A percentile compares a stretch with the other conserved stretches of the same genome.
Conservation (phyloP, 2,329 filamentous ascomycete species). For the Fusarium odoratissimum region DNA sequence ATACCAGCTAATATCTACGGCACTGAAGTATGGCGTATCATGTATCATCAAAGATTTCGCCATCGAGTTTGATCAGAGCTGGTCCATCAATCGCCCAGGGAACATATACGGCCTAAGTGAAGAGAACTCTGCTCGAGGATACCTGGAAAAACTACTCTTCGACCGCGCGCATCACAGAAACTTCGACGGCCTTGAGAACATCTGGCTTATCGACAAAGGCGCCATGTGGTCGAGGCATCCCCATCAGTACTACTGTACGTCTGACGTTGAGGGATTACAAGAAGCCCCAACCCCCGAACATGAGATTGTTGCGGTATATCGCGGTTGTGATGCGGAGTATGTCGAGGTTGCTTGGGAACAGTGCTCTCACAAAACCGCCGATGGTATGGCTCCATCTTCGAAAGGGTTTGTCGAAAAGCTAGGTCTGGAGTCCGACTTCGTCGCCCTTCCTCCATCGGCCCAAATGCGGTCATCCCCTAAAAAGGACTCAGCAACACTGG, state of each 20-base stretch:
- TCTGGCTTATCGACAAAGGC: constrained; percentile 12
- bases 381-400: no score
- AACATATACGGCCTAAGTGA: rapidly evolving
- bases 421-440: neutral
- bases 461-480: neutral
- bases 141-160: neutral
- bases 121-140: neutral
- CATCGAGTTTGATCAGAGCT: neutral
- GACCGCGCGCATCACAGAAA: neutral
- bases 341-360: neutral
- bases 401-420: no score
- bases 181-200: rapidly evolving
- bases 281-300: neutral
- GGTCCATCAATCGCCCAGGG: neutral
- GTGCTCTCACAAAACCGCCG: no score
- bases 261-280: neutral
- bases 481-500: neutral
- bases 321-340: constrained; percentile 5
- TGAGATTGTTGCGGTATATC: neutral
- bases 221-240: neutral
- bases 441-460: neutral
- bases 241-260: neutral
- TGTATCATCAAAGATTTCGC: neutral
- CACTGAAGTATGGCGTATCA: neutral
- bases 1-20: neutral